Conservation (phyloP, 129 eudicot genomes). For the Silybum marianum region DNA sequence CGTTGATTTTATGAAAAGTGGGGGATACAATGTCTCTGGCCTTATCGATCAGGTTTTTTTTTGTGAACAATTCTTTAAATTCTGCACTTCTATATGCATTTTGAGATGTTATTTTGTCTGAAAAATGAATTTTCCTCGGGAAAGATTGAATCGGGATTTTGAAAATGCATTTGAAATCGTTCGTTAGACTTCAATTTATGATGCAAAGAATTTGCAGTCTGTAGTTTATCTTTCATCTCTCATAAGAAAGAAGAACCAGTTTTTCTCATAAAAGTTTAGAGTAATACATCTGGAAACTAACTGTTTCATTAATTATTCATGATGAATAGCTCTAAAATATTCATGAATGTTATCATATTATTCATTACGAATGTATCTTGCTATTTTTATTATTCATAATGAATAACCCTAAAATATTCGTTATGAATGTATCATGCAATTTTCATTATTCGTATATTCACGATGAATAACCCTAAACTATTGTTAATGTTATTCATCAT, state of each 20-base stretch:
- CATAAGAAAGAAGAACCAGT: too few relatives aligned
- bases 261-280: too few relatives aligned
- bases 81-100: neutral
- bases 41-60: constrained; percentile 60
- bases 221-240: too few relatives aligned
- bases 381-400: neutral
- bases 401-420: neutral
- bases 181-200: neutral
- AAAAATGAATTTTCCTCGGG: neutral
- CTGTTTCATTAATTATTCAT: neutral
- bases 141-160: neutral
- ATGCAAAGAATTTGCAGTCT: neutral
- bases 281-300: neutral
- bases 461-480: neutral
- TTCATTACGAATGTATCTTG: neutral
- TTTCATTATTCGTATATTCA: too few relatives aligned
- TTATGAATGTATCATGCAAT: neutral
- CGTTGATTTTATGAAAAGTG: constrained; percentile 81
- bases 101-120: neutral
- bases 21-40: constrained; percentile 78
- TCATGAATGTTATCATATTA: neutral
- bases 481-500: too few relatives aligned
- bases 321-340: neutral
- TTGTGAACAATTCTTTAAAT: neutral
- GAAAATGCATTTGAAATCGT: neutral